Evolutionary conservation across 495 filamentous ascomycete species (phyloP).

Genomic region (Xylaria sp.): DNA sequence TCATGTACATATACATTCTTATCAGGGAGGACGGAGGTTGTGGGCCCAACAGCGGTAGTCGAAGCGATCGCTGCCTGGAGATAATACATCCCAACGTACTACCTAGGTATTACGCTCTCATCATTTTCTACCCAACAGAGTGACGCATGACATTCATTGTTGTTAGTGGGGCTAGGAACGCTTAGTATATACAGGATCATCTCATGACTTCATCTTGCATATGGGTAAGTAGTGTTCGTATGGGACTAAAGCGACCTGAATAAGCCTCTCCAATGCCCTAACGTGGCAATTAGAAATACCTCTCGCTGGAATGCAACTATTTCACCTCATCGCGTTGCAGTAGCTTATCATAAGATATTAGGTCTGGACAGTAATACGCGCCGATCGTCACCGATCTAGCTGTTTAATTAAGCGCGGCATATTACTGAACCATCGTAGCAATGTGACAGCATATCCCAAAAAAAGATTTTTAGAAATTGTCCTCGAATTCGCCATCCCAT

Average conservation of each 20-base stretch:
- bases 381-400: neutral
- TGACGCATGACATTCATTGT: neutral
- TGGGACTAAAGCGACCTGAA: neutral
- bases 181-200: neutral
- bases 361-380: no score
- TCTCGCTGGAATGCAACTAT: neutral
- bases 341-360: neutral
- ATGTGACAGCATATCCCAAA: neutral
- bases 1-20: neutral
- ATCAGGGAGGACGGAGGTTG: neutral
- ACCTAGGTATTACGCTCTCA: no score
- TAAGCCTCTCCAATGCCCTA: neutral
- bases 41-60: neutral
- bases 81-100: conserved; percentile 3
- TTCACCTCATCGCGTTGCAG: neutral
- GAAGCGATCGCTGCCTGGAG: neutral
- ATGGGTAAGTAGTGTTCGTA: neutral
- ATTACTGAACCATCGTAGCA: neutral
- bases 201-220: conserved; percentile 16
- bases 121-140: neutral
- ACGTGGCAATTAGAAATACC: neutral
- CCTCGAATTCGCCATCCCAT: neutral
- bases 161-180: neutral
- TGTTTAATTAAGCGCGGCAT: neutral
- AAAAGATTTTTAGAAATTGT: no score